A percentile compares a stretch with the other conserved stretches of the same genome.
Evolutionary conservation across 371 early-diverging fungal genomes (phyloP).

Genomic region (Rhizomucor miehei): DNA sequence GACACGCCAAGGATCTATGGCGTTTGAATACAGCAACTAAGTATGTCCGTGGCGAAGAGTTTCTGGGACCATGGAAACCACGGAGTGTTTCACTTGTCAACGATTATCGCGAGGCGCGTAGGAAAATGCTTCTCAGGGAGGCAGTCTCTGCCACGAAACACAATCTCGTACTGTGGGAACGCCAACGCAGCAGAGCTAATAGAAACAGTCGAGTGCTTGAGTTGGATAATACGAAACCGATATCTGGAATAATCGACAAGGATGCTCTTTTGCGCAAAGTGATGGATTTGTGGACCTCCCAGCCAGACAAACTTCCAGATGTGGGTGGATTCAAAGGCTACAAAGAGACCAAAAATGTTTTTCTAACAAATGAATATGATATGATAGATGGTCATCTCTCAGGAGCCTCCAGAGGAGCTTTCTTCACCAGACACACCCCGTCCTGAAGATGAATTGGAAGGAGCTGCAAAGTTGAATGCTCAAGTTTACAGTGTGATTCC

Average conservation of each 20-base stretch:
- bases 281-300: too few relatives aligned
- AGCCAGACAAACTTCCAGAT: too few relatives aligned
- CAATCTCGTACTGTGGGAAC: background rate
- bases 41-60: slow-evolving; percentile 87
- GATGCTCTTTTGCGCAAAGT: background rate
- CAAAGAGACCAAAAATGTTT: too few relatives aligned
- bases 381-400: too few relatives aligned
- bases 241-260: background rate
- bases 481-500: slow-evolving; percentile 20
- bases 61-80: slow-evolving; percentile 74
- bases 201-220: background rate
- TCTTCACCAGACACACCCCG: slow-evolving; percentile 9
- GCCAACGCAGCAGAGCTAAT: slow-evolving; percentile 18
- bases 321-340: too few relatives aligned
- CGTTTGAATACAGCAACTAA: slow-evolving; percentile 68
- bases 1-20: slow-evolving; percentile 65
- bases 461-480: slow-evolving; percentile 3
- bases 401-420: slow-evolving; percentile 8
- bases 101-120: slow-evolving; percentile 46
- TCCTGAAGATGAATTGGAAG: background rate
- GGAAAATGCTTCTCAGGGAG: slow-evolving; percentile 32
- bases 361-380: too few relatives aligned
- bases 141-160: slow-evolving; percentile 52
- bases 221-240: background rate
- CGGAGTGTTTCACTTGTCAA: slow-evolving; percentile 69